Base-by-base conservation (phyloP, 345 rosid species). In the Odontarrhena argentea region DNA sequence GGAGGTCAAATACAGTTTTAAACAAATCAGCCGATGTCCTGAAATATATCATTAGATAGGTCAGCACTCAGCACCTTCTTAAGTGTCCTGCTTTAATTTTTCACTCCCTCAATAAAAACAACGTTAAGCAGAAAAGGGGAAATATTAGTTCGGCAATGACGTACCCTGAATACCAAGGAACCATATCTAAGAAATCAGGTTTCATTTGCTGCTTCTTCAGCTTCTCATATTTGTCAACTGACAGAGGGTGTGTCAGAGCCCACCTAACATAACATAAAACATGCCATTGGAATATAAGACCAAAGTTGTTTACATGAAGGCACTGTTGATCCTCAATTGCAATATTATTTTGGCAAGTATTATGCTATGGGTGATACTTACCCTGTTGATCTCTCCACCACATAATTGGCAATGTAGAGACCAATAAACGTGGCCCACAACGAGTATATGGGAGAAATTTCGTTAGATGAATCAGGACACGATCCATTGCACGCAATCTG, bases 131-230 rank as follows among this genome's bases (percentile, higher is more conserved):
- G 7, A 42, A 34, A 34, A 28, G 36, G 36, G 24, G 18, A 43
- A 8, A 53, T 9, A 11, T 14, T 56, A 61, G 48, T 43, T 48
- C 58, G 55, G 13, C 72, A 77, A 40, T 47, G 63, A 41, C 55
- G 38, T 92, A 94, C 99, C 99, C 99, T 59, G 97, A 91, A 81
- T 94, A 91, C 99, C 99, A 94, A 62, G 99, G 99, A 77, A 94
- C 99, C 99, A 94, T 94, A 67, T 91, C 99, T 79, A 94, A 73
- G 78, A 94, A 94, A 76, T 88, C 84, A 40, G 99, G 99, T 79
- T 83, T 94, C 89, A 85, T 69, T 70, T 94, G 97, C 80, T 82
- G 81, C 75, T 82, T 81, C 89, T 91, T 91, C 77, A 71, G 55
- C 73, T 91, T 87, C 73, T 91, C 88, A 57, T 76, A 74, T 65